Evolutionary conservation across 208 protist genomes (phyloP).

Genomic region (Trypanosoma vivax): DNA sequence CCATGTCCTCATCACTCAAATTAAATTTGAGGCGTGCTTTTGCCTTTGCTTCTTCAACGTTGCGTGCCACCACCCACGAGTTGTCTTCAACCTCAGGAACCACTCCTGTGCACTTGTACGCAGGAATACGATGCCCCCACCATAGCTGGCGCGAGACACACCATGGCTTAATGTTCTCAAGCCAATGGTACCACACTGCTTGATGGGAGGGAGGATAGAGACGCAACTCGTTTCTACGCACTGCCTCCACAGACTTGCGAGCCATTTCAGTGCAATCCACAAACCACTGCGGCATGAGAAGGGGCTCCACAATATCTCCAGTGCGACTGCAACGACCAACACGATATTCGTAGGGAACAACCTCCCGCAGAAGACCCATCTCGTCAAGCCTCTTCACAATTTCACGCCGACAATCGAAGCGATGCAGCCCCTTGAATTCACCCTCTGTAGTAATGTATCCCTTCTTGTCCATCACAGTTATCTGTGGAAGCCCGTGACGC

Average conservation of each 20-base stretch:
- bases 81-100: constrained; percentile 30
- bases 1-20: constrained; percentile 54
- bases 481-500: constrained; percentile 93
- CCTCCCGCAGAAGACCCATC: constrained; percentile 86
- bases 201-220: constrained; percentile 92
- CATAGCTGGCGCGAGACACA: constrained; percentile 99
- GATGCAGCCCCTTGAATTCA: constrained; percentile 92
- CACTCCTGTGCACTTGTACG: constrained; percentile 88
- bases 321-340: constrained; percentile 96
- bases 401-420: constrained; percentile 93
- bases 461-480: constrained; percentile 96
- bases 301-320: constrained; percentile 98
- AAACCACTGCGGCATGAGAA: constrained; percentile 99
- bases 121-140: constrained; percentile 99
- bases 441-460: constrained; percentile 92
- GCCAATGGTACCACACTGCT: constrained; percentile 94
- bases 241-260: constrained; percentile 69
- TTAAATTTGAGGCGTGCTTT: constrained; percentile 84
- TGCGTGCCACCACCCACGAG: constrained; percentile 92
- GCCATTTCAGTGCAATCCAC: constrained; percentile 92
- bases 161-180: constrained; percentile 96
- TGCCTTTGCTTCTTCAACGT: constrained; percentile 91
- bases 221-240: constrained; percentile 88
- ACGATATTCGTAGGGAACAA: constrained; percentile 92
- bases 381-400: constrained; percentile 89